Percentiles rank a stretch among this genome's conserved stretches.
phyloP scores from a whole-genome alignment of 805 yeast genomes.

The Wilhelminamyces savonicus region DNA sequence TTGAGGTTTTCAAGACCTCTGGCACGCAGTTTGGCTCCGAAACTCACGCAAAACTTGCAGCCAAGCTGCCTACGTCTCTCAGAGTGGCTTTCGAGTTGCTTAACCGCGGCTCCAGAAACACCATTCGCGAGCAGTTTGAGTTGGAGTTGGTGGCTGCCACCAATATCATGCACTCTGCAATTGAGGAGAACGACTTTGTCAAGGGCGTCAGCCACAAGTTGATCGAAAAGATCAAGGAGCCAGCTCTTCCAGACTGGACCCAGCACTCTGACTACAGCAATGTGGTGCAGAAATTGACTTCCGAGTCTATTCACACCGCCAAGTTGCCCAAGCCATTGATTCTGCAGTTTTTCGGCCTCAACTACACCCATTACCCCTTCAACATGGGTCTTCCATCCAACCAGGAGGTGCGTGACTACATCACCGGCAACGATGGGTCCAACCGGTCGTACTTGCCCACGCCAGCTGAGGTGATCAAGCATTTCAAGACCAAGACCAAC shows the following conservation, averaged over 20 bases:
- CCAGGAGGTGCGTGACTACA: conserved; percentile 53
- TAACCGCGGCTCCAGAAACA: conserved; percentile 50
- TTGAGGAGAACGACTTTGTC: conserved; percentile 52
- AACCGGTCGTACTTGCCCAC: conserved; percentile 64
- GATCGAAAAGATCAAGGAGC: conserved; percentile 52
- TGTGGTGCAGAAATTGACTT: conserved; percentile 13
- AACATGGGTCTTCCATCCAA: conserved; percentile 79
- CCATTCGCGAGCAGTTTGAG: conserved; percentile 60
- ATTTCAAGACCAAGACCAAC: conserved; percentile 47
- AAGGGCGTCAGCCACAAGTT: conserved; percentile 61
- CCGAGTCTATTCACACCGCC: conserved; percentile 11
- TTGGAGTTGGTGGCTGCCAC: conserved; percentile 74
- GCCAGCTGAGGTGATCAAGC: conserved; percentile 56
- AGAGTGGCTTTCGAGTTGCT: conserved; percentile 66
- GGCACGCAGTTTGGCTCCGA: conserved; percentile 61
- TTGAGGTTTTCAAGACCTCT: conserved; percentile 45
- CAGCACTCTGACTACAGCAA: conserved; percentile 16
- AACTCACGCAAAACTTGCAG: conserved; percentile 48
- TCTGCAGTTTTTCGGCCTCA: conserved; percentile 31
- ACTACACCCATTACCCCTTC: conserved; percentile 46
- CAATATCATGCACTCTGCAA: conserved; percentile 54
- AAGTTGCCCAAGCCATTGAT: conserved; percentile 26
- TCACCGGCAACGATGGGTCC: conserved; percentile 65
- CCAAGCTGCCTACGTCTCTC: conserved; percentile 75
- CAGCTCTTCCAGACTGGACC: conserved; percentile 44